A percentile compares a stretch with the other conserved stretches of the same genome.
Evolutionary conservation across 345 rosid genomes (phyloP).

Genomic region (Brassica napus): DNA sequence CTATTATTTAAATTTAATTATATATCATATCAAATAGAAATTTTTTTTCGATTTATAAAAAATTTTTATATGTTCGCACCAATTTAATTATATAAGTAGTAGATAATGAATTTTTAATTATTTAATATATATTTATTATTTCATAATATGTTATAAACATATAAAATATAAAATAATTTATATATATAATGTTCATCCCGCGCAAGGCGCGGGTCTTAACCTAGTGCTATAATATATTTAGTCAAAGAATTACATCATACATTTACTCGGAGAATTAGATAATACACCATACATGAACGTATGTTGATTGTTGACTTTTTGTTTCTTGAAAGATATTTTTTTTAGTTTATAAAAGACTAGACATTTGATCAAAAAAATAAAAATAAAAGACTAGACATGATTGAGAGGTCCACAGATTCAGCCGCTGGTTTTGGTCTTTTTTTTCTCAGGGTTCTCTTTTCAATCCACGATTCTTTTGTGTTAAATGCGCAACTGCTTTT

Average conservation of each 20-base stretch:
- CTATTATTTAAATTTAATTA: too few relatives aligned
- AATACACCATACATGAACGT: slow-evolving; percentile 3
- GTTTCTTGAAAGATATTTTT: background rate
- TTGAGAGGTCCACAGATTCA: slow-evolving; percentile 22
- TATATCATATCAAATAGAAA: too few relatives aligned
- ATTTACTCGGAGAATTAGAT: background rate
- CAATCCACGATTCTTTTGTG: slow-evolving; percentile 15
- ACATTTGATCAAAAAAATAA: too few relatives aligned
- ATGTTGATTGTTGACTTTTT: slow-evolving; percentile 7
- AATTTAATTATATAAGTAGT: too few relatives aligned
- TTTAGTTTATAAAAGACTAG: background rate
- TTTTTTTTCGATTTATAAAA: too few relatives aligned
- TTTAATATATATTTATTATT: too few relatives aligned
- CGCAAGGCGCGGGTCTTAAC: too few relatives aligned
- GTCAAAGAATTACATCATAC: background rate
- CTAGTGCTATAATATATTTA: background rate
- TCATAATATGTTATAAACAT: too few relatives aligned
- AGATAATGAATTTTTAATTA: too few relatives aligned
- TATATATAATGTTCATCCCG: too few relatives aligned
- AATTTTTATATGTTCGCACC: too few relatives aligned
- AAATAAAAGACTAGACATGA: background rate
- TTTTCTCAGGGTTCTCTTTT: background rate
- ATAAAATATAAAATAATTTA: too few relatives aligned
- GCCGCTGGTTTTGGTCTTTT: slow-evolving; percentile 33
- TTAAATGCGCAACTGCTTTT: background rate